Conservation (phyloP, 164 flowering plant species). For the Dillenia turbinata region DNA sequence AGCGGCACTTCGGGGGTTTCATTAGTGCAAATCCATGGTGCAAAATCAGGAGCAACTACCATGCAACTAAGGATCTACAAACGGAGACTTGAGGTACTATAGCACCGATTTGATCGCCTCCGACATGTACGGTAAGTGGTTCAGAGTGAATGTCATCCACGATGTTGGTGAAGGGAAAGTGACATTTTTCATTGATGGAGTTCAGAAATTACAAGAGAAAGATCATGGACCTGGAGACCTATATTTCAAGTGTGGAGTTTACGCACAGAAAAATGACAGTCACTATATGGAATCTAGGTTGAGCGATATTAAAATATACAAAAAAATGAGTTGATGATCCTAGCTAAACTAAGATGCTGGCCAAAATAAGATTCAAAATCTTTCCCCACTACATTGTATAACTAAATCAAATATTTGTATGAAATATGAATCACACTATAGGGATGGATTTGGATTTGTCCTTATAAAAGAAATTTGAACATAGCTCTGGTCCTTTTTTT, state of each 20-base stretch:
- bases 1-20: slow-evolving; percentile 25
- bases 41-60: slow-evolving; percentile 21
- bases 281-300: slow-evolving; percentile 34
- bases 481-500: no score
- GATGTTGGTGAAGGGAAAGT: slow-evolving; percentile 24
- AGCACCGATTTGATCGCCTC: slow-evolving; percentile 10
- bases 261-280: slow-evolving; percentile 18
- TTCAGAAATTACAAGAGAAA: slow-evolving; percentile 4
- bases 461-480: no score
- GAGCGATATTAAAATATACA: slow-evolving; percentile 21
- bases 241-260: slow-evolving; percentile 32
- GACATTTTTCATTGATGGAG: slow-evolving; percentile 23
- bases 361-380: no score
- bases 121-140: slow-evolving; percentile 23
- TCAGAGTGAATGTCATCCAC: slow-evolving; percentile 24
- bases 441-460: no score
- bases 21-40: slow-evolving; percentile 29
- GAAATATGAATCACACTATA: no score
- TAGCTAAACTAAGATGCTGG: no score
- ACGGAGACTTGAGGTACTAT: slow-evolving; percentile 29
- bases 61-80: slow-evolving; percentile 17
- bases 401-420: no score
- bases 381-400: no score
- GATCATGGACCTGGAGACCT: slow-evolving; percentile 26
- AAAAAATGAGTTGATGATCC: slow-evolving; percentile 1